These are phyloP conservation scores for Kokia cookei DNA, from an alignment of 441 rosid genomes.

Conservation along the genomic window DNA sequence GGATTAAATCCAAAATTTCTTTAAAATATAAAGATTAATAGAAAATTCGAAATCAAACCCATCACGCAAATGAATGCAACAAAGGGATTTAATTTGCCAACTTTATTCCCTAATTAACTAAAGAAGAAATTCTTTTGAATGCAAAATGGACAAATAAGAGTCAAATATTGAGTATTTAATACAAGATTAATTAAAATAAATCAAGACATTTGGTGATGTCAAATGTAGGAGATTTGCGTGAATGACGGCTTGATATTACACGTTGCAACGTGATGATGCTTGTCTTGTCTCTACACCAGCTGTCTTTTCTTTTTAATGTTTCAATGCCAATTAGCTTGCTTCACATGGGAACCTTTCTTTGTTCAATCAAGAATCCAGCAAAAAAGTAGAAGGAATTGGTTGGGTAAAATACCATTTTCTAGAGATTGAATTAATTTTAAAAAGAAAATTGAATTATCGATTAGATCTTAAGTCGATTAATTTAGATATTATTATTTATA, in stretches of 20 bases:
- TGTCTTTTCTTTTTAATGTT: background rate
- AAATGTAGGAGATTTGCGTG: constrained; percentile 11
- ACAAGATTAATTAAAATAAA: background rate
- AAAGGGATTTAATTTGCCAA: background rate
- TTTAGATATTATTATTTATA: no score
- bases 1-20: no score
- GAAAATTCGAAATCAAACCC: no score
- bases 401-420: no score
- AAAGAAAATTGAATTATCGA: no score
- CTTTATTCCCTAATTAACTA: background rate
- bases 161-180: background rate
- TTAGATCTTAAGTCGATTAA: no score
- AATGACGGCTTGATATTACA: background rate
- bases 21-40: no score
- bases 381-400: background rate
- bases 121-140: no score
- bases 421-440: no score
- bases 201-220: constrained; percentile 16
- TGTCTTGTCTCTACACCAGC: constrained; percentile 3
- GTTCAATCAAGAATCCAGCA: background rate
- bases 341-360: background rate
- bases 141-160: background rate
- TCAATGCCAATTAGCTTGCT: background rate
- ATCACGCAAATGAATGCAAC: no score
- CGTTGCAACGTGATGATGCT: constrained; percentile 13